Evolutionary conservation across 2,329 filamentous ascomycete species (phyloP).

Genomic region (Dothiorella sarmentorum): DNA sequence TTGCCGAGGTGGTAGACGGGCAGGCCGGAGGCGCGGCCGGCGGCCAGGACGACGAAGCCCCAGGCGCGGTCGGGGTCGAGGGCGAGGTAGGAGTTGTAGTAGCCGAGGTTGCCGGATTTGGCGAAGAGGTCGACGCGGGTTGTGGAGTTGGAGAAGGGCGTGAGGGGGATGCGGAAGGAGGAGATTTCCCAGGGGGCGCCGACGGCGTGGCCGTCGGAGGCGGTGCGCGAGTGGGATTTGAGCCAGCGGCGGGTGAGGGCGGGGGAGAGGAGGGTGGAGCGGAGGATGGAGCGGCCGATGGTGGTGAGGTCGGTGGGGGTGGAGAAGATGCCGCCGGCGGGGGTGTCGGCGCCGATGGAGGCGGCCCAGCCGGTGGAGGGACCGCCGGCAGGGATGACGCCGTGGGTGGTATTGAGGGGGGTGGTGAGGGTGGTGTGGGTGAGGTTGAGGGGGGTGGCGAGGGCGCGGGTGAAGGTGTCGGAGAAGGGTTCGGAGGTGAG

Average conservation of each 20-base stretch:
- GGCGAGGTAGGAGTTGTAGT: conserved; percentile 9
- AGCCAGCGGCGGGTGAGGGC: conserved; percentile 26
- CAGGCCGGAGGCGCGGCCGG: conserved; percentile 9
- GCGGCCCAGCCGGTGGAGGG: background rate
- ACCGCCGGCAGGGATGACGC: conserved; percentile 37
- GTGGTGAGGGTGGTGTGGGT: conserved; percentile 35
- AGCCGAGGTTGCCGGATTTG: conserved; percentile 17
- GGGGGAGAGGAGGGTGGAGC: conserved; percentile 23
- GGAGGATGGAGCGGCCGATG: conserved; percentile 25
- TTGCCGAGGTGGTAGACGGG: background rate
- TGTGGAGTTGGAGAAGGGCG: background rate
- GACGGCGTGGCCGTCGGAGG: conserved; percentile 21
- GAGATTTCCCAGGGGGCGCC: conserved; percentile 28
- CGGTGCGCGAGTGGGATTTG: conserved; percentile 24
- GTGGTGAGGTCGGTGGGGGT: conserved; percentile 23
- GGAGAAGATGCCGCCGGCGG: conserved; percentile 28
- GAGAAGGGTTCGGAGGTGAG: conserved; percentile 39
- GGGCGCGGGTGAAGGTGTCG: conserved; percentile 33
- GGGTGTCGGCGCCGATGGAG: background rate
- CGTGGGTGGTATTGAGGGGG: conserved; percentile 26
- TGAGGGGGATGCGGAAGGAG: conserved; percentile 22
- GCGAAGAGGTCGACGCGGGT: conserved; percentile 25
- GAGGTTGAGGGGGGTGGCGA: conserved; percentile 41
- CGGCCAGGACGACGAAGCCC: conserved; percentile 16
- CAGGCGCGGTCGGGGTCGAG: conserved; percentile 17